Base-by-base conservation (phyloP, 2,329 filamentous ascomycete species). In the Pseudogymnoascus sp. region DNA sequence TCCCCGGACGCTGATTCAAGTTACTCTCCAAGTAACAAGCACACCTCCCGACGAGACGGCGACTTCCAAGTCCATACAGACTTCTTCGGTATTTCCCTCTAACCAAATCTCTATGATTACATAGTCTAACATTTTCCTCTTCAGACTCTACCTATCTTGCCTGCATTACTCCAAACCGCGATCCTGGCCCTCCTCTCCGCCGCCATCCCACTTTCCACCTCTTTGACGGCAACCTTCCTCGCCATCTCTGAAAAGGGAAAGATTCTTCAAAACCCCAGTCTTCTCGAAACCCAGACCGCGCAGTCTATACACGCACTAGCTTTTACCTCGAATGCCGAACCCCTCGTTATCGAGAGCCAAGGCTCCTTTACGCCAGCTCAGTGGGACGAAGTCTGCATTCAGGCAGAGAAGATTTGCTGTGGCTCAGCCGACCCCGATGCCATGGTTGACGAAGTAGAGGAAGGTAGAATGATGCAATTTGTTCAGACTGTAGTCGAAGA, bases 331-430 rank as follows among this genome's bases (percentile, higher is more conserved):
- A 79, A 85, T 61, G 84, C 87, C 7, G 86, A 90, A 65, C 77
- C 96, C 61, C 76, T 97, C 21, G 76, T 96, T 45, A 86, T 84
- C 36, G 90, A 96, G 76, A 96, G 91, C 71, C 86, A 93, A 70
- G 93, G 93, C 0, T 77, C 77, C 3, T 97, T 97, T 72, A 84
- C 85, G 57, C 79, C 89, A 68, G 81, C 85, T 12, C 86, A 88
- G 67, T 97, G 93, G 91, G 84, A 91, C 63, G 78, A 81, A 47
- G 84, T 89, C 16, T 84, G 86, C 67, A 81, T 86, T 66, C 77
- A 80, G 51, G 91, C 89, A 36, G 81, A 85, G 71, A 76, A 78
- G 40, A 79, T 87, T 59, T 96, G 92, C 74, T 87, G 79, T 65
- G 78, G 79, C 26, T 66, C 62, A 23, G 73, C 72, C 8, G 69